A percentile compares a stretch with the other conserved stretches of the same genome.
Conservation (phyloP, 257 asterid species). For the Asclepias syriaca region DNA sequence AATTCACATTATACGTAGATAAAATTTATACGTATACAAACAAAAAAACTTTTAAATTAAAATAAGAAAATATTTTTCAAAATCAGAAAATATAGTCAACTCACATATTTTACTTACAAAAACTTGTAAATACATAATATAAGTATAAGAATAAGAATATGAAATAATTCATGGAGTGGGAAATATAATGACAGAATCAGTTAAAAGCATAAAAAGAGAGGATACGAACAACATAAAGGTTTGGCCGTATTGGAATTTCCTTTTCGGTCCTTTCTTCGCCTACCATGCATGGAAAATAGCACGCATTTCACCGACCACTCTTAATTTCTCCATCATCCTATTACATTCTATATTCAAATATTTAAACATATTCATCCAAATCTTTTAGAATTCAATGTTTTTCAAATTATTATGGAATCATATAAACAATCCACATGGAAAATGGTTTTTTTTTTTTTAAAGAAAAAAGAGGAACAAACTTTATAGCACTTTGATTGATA, state of each 20-base stretch:
- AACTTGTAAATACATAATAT: too few relatives aligned
- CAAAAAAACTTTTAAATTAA: too few relatives aligned
- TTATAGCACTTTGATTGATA: background rate
- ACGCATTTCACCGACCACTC: slow-evolving; percentile 22
- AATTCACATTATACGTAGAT: too few relatives aligned
- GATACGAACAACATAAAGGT: background rate
- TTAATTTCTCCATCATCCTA: slow-evolving; percentile 2
- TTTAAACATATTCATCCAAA: too few relatives aligned
- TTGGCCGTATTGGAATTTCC: background rate
- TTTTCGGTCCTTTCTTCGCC: background rate
- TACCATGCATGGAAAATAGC: slow-evolving; percentile 8
- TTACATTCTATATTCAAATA: too few relatives aligned
- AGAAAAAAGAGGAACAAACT: background rate
- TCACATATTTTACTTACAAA: too few relatives aligned
- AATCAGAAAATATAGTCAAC: too few relatives aligned
- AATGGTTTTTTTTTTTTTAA: background rate
- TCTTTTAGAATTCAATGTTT: too few relatives aligned
- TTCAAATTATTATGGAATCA: slow-evolving; percentile 4
- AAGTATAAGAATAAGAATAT: too few relatives aligned
- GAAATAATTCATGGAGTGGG: too few relatives aligned
- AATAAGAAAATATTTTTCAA: too few relatives aligned
- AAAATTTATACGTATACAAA: too few relatives aligned
- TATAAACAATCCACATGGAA: slow-evolving; percentile 14
- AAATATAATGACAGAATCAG: background rate
- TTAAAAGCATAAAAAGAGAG: background rate